Conservation (phyloP, 805 yeast species). For the Wickerhamomyces xylosicus region DNA sequence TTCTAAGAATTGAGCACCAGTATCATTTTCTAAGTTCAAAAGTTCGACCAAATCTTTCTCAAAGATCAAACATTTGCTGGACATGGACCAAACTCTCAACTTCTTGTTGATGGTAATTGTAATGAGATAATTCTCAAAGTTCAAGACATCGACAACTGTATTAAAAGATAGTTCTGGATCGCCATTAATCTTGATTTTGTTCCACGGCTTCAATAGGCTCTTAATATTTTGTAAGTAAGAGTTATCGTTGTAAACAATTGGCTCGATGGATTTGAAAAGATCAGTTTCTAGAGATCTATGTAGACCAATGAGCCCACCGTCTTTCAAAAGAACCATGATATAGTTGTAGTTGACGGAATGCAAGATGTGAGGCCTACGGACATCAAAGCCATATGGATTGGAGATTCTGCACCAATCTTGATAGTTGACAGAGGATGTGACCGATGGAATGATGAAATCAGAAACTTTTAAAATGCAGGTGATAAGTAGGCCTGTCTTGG, state of each 20-base stretch:
- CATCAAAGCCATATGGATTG: constrained; percentile 54
- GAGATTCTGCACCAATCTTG: constrained; percentile 57
- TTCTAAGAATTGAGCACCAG: constrained; percentile 19
- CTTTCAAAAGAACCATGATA: constrained; percentile 51
- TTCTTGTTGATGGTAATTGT: constrained; percentile 45
- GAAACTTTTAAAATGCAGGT: constrained; percentile 34
- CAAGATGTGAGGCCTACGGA: constrained; percentile 45
- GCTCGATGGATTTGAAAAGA: constrained; percentile 21
- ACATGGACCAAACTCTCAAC: constrained; percentile 52
- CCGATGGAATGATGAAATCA: constrained; percentile 27
- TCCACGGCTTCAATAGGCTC: constrained; percentile 21
- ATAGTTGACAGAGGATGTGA: constrained; percentile 10
- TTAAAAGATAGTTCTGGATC: constrained; percentile 30
- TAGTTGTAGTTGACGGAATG: constrained; percentile 33
- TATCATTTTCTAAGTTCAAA: constrained; percentile 4
- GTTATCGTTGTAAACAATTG: constrained; percentile 45
- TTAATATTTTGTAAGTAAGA: constrained; percentile 25
- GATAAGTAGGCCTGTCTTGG: constrained; percentile 39
- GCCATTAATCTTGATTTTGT: constrained; percentile 22
- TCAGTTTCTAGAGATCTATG: constrained; percentile 13
- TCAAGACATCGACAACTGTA: constrained; percentile 22
- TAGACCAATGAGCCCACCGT: constrained; percentile 68
- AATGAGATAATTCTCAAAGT: constrained; percentile 22
- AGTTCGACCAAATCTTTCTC: constrained; percentile 15
- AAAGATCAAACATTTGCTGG: constrained; percentile 20